Percentiles rank a stretch among this genome's conserved stretches.
Evolutionary conservation across 805 yeast species (phyloP).

Genomic region (Wickerhamiella kurtzmanii): DNA sequence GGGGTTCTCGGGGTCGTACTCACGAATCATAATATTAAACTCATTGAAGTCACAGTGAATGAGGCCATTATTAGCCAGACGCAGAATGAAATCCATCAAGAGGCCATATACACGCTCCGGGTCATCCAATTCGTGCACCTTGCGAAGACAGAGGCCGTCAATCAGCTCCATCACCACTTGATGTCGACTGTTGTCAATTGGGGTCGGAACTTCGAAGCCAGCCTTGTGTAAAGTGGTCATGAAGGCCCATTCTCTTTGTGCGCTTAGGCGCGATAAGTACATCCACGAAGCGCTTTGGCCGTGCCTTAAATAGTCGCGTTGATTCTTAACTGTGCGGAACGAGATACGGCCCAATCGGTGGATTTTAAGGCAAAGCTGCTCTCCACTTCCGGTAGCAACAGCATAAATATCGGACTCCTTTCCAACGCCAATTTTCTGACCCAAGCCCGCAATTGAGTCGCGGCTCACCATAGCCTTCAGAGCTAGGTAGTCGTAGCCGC

Average conservation of each 20-base stretch:
- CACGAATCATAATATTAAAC: conserved; percentile 79
- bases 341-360: conserved; percentile 92
- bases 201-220: conserved; percentile 78
- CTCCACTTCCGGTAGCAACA: conserved; percentile 54
- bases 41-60: conserved; percentile 98
- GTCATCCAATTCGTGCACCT: conserved; percentile 54
- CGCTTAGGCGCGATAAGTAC: conserved; percentile 79
- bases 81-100: conserved; percentile 74
- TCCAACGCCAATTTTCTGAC: conserved; percentile 87
- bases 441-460: conserved; percentile 62
- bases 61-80: conserved; percentile 73
- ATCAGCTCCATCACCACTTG: conserved; percentile 86
- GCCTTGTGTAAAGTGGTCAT: conserved; percentile 60
- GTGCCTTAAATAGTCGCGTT: conserved; percentile 76
- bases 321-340: conserved; percentile 81
- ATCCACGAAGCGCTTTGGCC: conserved; percentile 77
- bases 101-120: conserved; percentile 65
- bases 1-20: conserved; percentile 28
- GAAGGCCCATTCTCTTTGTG: conserved; percentile 81
- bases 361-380: conserved; percentile 66
- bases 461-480: conserved; percentile 69
- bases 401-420: conserved; percentile 92
- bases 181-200: conserved; percentile 82
- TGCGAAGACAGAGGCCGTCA: conserved; percentile 82
- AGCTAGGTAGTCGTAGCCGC: conserved; percentile 88